Base-by-base conservation (phyloP, 2,329 filamentous ascomycete genomes). In the Cytospora piceae region DNA sequence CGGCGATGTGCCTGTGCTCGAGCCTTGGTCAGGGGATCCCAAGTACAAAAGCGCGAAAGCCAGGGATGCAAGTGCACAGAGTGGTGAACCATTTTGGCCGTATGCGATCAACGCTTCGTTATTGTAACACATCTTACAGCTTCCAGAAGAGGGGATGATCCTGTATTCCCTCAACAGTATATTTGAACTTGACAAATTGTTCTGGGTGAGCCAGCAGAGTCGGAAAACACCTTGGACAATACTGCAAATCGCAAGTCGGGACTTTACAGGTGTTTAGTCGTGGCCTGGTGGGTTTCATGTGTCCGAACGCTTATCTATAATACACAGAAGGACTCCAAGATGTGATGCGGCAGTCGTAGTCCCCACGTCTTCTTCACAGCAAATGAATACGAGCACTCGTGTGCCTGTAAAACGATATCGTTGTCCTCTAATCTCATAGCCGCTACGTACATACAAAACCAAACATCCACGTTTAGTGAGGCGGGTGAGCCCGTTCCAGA, bases 401-500 rank as follows among this genome's bases (percentile, higher is more conserved):
- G n/a, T 22, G 2, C 14, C n/a, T 24, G 46, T 4, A 22, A 49
- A 24, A 49, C 24, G 14, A 22, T 8, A 7, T 49, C 9, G 22
- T 46, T 64, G 37, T 54, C 31, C 32, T 66, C 49, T 55, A 60
- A 12, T 22, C 24, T 49, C 51, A 20, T 24, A 54, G 39, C 24
- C 54, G 34, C 55, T 68, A 66, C 63, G 42, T 63, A 68, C 66
- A 66, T 49, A 14, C 8, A 24, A 15, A 20, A 31, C 9, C 32
- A 5, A 17, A 3, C 17, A 32, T 14, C 14, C 52, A 24, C 14
- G 31, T 52, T 27, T 39, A 68, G 27, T 63, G 67, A 55, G 64
- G 58, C 2, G 67, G 61, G 22, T 68, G 53, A 67, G 67, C 34
- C 58, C 64, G 46, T 29, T 60, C 63, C 54, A 68, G 60, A 55